Conservation (phyloP, 2,329 filamentous ascomycete genomes). For the Mycosphaerelloides madeirae region DNA sequence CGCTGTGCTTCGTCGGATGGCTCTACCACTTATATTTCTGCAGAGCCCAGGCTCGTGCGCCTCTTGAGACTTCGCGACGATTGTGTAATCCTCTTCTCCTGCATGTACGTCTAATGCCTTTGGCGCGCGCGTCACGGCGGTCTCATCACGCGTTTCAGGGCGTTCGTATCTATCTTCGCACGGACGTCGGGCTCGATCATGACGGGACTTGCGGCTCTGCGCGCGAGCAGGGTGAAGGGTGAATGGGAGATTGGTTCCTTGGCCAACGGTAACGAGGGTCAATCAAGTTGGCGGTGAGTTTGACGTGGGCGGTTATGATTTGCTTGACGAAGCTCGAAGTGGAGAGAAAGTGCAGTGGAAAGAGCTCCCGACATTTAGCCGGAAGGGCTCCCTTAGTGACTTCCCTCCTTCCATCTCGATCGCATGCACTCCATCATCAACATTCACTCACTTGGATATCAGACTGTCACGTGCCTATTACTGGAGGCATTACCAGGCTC, state of each 20-base stretch:
- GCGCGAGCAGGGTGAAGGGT: neutral
- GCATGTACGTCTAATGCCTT: neutral
- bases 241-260: neutral
- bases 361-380: too few species aligned
- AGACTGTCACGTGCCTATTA: too few species aligned
- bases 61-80: too few species aligned
- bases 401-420: neutral
- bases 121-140: slow-evolving; percentile 5
- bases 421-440: neutral
- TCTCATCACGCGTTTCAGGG: slow-evolving; percentile 10
- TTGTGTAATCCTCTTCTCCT: too few species aligned
- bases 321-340: slow-evolving; percentile 1
- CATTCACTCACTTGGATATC: too few species aligned
- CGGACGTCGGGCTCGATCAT: neutral
- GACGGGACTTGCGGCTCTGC: neutral
- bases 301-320: neutral
- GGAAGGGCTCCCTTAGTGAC: neutral
- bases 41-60: too few species aligned
- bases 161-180: neutral
- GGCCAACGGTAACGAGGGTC: neutral
- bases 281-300: neutral
- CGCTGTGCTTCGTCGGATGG: slow-evolving; percentile 1
- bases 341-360: slow-evolving; percentile 3
- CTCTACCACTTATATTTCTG: too few species aligned
- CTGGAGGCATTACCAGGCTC: too few species aligned